Evolutionary conservation across 495 filamentous ascomycete species (phyloP), one percentile per base, ranked within the genome.

Genomic region (Sphaerosporella brunnea): DNA sequence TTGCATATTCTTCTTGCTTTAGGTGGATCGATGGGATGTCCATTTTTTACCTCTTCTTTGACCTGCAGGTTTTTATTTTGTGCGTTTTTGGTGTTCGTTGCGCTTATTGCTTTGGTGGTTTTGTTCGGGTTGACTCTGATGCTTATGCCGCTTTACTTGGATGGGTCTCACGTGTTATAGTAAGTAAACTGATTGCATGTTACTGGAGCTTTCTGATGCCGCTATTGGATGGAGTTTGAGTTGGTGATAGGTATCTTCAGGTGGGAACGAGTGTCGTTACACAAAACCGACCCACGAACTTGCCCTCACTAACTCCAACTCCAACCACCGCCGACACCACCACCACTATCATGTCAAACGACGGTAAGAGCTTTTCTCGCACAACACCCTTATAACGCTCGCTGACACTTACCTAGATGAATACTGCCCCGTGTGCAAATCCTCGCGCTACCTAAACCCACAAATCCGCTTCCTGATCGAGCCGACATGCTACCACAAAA

Each of bases 401-500:
- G 13, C 28, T 32, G 28, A 9, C 15, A 9, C 35, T 15, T 37
- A n/a, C n/a, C 24, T 63, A 43, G 67, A 73, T 50, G 85, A 95
- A 64, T 81, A 85, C 61, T 99, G 90, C 66, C 92, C 87, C 36
- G 81, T 95, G 55, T 99, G 90, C 79, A 93, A 93, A 65, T 86
- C 84, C 45, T 80, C 80, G 47, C 82, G 84, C 47, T 96, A 96
- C 69, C 77, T 96, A 60, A 96, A 94, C 68, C 78, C 77, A 19
- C 76, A 83, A 66, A 86, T 99, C 75, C 70, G 73, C 44, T 94
- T 99, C 66, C 80, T 92, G 52, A 83, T 96, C 64, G 93, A 95
- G 64, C 82, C 88, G 15, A 84, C 92, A 68, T 99, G 90, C 73
- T 99, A 96, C 71, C 90, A 99, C 73, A 83, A 82, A 51, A 94